Base-by-base conservation (phyloP, 305 asterid species). In the Petunia hybrid region DNA sequence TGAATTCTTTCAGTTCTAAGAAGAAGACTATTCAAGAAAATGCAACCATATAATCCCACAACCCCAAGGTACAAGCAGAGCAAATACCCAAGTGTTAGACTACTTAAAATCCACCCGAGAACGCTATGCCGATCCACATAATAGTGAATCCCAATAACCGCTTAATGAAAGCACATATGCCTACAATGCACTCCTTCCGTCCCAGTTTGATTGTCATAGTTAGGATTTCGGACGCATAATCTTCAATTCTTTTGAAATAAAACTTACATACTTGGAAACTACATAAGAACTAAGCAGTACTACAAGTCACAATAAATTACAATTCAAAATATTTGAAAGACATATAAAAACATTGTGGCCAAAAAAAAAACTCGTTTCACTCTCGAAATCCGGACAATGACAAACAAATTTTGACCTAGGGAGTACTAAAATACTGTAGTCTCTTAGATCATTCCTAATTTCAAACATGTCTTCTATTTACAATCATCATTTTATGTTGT, bases 1-100 rank as follows among this genome's bases (percentile, higher is more conserved):
- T 22, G 31, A 39, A n/a, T 8, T 62, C 61, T 55, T 22, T 8
- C 73, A 45, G 75, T 36, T 78, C 53, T 60, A 64, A 78, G 62
- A 62, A n/a, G n/a, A n/a, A 63, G 57, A 45, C 16, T 6, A 14
- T 40, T 46, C 63, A 1, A 78, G 62, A 63, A 35, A 62, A 48
- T 38, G 40, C 35, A 56, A 31, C 77, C n/a, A 12, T 51, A 48
- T 64, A 40, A 46, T 78, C 16, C 2, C 2, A 14, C 51, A 12
- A 73, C 61, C 78, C 63, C 5, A 73, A 35, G 62, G 78, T 73
- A 73, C 46, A 73, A 48, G 62, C 48, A 31, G 45, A 48, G 35
- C 6, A 73, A 73, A 62, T 51, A 53, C 36, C 35, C 6, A 51
- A 14, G 14, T 48, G 46, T 69, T 22, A 51, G 78, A 73, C 63